Evolutionary conservation across 2,329 filamentous ascomycete species (phyloP).

Genomic region (Ophiocordyceps unilateralis): DNA sequence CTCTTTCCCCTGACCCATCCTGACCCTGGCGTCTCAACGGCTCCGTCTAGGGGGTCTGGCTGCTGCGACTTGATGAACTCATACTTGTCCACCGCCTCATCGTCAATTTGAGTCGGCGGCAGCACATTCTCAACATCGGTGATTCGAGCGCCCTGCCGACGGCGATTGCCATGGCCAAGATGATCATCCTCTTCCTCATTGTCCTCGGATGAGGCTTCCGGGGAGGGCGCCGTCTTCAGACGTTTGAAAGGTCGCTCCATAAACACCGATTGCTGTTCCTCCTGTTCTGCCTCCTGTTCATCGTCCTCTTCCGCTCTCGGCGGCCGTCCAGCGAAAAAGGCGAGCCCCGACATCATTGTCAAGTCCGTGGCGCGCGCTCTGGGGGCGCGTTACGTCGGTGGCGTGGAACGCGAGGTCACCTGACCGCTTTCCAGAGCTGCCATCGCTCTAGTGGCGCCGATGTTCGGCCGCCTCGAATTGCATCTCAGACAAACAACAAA

Average conservation of each 20-base stretch:
- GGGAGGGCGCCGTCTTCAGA: conserved; percentile 10
- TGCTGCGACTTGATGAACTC: conserved; percentile 49
- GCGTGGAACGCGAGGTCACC: conserved; percentile 19
- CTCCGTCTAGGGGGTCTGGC: conserved; percentile 10
- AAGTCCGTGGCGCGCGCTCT: not conserved
- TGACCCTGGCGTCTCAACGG: conserved; percentile 18
- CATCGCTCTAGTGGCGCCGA: not conserved
- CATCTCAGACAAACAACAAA: not conserved
- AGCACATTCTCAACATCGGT: conserved; percentile 36
- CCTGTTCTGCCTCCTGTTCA: not conserved
- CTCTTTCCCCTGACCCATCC: conserved; percentile 57
- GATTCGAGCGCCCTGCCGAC: conserved; percentile 4
- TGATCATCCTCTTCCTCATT: not conserved
- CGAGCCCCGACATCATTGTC: not conserved
- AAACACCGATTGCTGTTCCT: not conserved
- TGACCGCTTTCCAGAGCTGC: conserved; percentile 12
- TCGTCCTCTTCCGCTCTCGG: no score
- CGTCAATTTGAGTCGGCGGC: conserved; percentile 47
- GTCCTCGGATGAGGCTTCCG: conserved; percentile 7
- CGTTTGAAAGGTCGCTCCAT: conserved; percentile 12
- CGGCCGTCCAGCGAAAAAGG: not conserved
- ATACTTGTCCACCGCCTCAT: conserved; percentile 64
- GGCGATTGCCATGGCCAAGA: not conserved
- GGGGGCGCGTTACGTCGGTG: not conserved
- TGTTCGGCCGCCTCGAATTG: not conserved